phyloP scores from a whole-genome alignment of 2,329 filamentous ascomycete genomes.

The Helotiales sp. region DNA sequence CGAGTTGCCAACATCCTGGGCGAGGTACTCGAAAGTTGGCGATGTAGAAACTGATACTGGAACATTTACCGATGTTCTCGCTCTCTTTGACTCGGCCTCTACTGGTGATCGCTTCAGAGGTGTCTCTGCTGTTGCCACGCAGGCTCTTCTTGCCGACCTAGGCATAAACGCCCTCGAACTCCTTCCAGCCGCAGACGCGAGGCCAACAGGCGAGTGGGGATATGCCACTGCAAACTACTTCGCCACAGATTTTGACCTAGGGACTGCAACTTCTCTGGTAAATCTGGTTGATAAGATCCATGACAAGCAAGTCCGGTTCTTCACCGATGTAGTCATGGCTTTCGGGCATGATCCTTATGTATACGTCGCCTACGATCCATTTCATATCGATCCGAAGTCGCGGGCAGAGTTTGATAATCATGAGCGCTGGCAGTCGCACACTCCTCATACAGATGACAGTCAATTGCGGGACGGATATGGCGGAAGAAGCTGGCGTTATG shows the following conservation, averaged over 20 bases:
- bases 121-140: constrained; percentile 11
- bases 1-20: constrained; percentile 30
- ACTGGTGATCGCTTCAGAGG: constrained; percentile 18
- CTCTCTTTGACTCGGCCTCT: constrained; percentile 21
- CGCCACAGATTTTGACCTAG: constrained; percentile 28
- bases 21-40: constrained; percentile 14
- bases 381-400: constrained; percentile 22
- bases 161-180: constrained; percentile 30
- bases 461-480: constrained; percentile 26
- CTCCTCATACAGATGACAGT: not conserved
- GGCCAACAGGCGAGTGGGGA: constrained; percentile 27
- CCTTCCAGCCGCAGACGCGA: constrained; percentile 30
- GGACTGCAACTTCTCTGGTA: constrained; percentile 20
- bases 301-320: constrained; percentile 23
- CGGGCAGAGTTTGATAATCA: constrained; percentile 8
- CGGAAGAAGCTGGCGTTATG: constrained; percentile 27
- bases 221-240: constrained; percentile 32
- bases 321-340: constrained; percentile 32
- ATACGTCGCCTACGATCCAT: constrained; percentile 28
- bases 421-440: constrained; percentile 28
- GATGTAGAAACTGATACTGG: constrained; percentile 24
- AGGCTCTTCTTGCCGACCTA: constrained; percentile 24
- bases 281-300: constrained; percentile 27
- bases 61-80: constrained; percentile 28
- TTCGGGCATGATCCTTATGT: constrained; percentile 31